phyloP scores from a whole-genome alignment of 2,329 filamentous ascomycete species.

The Colletotrichum brevisporum region DNA sequence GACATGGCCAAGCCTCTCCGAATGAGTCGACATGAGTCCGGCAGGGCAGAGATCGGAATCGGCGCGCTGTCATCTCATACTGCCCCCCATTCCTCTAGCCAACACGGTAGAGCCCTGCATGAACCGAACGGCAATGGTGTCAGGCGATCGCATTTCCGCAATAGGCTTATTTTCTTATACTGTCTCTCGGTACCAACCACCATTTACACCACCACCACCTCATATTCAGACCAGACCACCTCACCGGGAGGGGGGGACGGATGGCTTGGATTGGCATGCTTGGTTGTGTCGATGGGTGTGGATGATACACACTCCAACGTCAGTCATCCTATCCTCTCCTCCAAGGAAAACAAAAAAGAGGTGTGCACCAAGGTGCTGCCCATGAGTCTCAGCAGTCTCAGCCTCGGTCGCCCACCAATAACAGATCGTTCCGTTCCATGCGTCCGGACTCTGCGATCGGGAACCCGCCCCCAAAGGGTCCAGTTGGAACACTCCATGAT shows the following conservation, averaged over 20 bases:
- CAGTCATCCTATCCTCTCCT: constrained; percentile 24
- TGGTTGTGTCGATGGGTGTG: not conserved
- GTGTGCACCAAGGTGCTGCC: constrained; percentile 27
- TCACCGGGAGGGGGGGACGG: not conserved
- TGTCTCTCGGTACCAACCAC: constrained; percentile 8
- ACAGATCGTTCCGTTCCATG: not conserved
- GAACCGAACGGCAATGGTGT: constrained; percentile 25
- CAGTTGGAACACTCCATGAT: constrained; percentile 25
- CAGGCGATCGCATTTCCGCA: constrained; percentile 31
- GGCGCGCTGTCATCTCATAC: constrained; percentile 27
- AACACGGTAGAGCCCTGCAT: constrained; percentile 25
- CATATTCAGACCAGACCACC: constrained; percentile 13
- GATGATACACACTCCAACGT: constrained; percentile 24
- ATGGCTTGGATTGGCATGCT: no score
- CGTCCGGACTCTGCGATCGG: constrained; percentile 31
- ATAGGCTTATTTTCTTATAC: constrained; percentile 4
- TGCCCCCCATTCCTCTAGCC: constrained; percentile 6
- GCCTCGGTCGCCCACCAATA: constrained; percentile 22
- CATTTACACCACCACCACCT: not conserved
- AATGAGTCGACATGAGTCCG: constrained; percentile 19
- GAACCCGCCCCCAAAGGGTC: constrained; percentile 21
- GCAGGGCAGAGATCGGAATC: constrained; percentile 7
- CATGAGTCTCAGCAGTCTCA: constrained; percentile 36
- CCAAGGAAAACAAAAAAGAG: not conserved
- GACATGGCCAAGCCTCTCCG: constrained; percentile 2